These are phyloP conservation scores for Auriscalpium orientale DNA, from an alignment of 768 basidiomycete genomes.

Conservation along the genomic window DNA sequence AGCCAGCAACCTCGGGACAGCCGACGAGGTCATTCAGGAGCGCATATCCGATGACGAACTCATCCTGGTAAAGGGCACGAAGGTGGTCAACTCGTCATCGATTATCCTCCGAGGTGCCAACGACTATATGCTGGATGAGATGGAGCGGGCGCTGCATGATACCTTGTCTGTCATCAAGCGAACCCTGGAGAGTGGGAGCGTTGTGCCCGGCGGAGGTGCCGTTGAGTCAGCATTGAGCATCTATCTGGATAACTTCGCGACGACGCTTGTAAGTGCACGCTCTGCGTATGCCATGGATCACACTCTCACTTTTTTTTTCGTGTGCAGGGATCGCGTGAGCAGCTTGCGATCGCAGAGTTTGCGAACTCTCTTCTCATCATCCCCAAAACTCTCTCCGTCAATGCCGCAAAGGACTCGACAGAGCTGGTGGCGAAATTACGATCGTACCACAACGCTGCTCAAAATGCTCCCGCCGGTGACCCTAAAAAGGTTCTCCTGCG, in stretches of 20 bases:
- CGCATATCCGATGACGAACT: constrained; percentile 98
- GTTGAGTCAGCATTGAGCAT: constrained; percentile 96
- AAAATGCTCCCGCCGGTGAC: constrained; percentile 85
- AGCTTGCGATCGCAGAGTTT: constrained; percentile 98
- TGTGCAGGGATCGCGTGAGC: constrained; percentile 88
- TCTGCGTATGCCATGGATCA: neutral
- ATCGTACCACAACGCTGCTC: constrained; percentile 94
- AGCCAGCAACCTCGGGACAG: constrained; percentile 78
- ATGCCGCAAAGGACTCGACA: constrained; percentile 97
- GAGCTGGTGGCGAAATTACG: constrained; percentile 95
- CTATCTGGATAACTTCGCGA: constrained; percentile 98
- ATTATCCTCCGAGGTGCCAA: constrained; percentile 95
- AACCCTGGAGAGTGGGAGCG: constrained; percentile 90
- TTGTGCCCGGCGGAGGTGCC: constrained; percentile 96
- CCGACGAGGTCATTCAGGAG: constrained; percentile 96
- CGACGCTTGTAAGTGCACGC: constrained; percentile 68
- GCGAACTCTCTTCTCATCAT: constrained; percentile 88
- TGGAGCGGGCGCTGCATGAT: constrained; percentile 96
- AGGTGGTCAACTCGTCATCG: constrained; percentile 88
- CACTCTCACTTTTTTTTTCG: neutral
- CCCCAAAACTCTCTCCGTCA: constrained; percentile 94
- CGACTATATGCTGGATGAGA: constrained; percentile 99
- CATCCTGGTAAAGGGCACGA: constrained; percentile 96
- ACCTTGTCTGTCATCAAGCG: constrained; percentile 93
- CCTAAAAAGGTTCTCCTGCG: constrained; percentile 85